phyloP scores from a whole-genome alignment of 257 asterid species.

The Oldenlandia corymbosa region DNA sequence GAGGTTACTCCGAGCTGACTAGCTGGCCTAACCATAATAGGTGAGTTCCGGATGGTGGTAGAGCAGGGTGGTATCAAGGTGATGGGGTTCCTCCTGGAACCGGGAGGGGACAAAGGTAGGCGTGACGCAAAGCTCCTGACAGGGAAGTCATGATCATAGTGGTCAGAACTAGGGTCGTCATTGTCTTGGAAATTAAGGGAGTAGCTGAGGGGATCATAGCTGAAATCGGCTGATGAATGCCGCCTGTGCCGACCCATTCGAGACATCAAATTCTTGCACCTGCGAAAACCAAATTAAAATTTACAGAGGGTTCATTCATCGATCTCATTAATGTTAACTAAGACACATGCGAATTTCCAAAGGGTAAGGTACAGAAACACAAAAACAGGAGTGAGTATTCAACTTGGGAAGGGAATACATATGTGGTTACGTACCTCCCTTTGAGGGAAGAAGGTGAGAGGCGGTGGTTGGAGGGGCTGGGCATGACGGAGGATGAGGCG shows the following conservation, averaged over 20 bases:
- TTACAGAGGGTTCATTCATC: no score
- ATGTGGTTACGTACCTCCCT: no score
- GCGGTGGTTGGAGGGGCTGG: constrained; percentile 15
- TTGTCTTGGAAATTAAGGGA: constrained; percentile 32
- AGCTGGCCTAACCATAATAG: no score
- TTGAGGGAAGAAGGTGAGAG: constrained; percentile 19
- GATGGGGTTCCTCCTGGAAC: not conserved
- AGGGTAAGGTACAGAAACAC: no score
- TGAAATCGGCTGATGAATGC: constrained; percentile 29
- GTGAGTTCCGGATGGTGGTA: no score
- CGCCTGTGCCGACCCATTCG: constrained; percentile 26
- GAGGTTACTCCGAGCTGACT: no score
- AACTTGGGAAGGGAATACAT: no score
- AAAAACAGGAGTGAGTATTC: no score
- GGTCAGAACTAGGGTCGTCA: constrained; percentile 1
- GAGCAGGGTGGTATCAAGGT: not conserved
- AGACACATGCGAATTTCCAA: no score
- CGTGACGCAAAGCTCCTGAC: constrained; percentile 31
- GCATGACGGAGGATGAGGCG: constrained; percentile 10
- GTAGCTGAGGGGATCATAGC: constrained; percentile 37
- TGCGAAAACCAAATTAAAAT: no score
- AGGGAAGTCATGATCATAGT: constrained; percentile 2
- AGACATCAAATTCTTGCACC: constrained; percentile 16
- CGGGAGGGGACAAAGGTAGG: constrained; percentile 31
- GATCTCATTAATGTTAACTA: no score